Evolutionary conservation across 495 filamentous ascomycete species (phyloP), one percentile per base, ranked within the genome.

Genomic region (Emericellopsis terricola): DNA sequence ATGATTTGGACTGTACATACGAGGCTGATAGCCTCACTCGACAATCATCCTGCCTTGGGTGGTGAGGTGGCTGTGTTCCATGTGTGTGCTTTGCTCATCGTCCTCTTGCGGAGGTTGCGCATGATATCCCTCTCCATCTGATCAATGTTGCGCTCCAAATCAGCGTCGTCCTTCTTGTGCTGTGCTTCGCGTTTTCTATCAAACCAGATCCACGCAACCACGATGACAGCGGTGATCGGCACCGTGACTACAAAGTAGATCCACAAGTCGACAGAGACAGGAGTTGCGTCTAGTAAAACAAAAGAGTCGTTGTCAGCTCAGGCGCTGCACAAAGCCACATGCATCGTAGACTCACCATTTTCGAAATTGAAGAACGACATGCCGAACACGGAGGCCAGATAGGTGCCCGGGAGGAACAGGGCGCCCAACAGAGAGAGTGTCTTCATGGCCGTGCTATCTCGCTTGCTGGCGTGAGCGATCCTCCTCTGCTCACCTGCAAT

Each of bases 341-440:
- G n/a, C n/a, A n/a, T n/a, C n/a, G n/a, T n/a, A 16, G 38, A 46
- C 51, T 40, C 41, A 55, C 49, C 38, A 17, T 45, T 34, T 24
- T 58, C 48, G 34, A 67, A 71, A 42, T 69, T 55, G 48, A 71
- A 71, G 37, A 71, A 71, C 4, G 65, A 61, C 61, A 67, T 71
- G 48, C 52, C 56, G 42, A 71, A 69, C 28, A 71, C 42, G 3
- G 64, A 66, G 16, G 64, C 61, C 19, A 71, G 52, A 38, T 57
- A 64, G 2, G 65, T 68, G 8, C 63, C 64, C 2, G 67, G 67
- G 0, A 71, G 51, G 47, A 71, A 71, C 16, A 71, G 51, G 18
- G 67, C 64, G 23, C 67, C 67, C 15, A 71, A 56, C 2, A 71
- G 55, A 3, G 64, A 66, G 28, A 71, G 49, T 11, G 62, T 64